These are phyloP conservation scores for Penicillium ochrochloron DNA, from an alignment of 495 filamentous ascomycete species.

Conservation along the genomic window DNA sequence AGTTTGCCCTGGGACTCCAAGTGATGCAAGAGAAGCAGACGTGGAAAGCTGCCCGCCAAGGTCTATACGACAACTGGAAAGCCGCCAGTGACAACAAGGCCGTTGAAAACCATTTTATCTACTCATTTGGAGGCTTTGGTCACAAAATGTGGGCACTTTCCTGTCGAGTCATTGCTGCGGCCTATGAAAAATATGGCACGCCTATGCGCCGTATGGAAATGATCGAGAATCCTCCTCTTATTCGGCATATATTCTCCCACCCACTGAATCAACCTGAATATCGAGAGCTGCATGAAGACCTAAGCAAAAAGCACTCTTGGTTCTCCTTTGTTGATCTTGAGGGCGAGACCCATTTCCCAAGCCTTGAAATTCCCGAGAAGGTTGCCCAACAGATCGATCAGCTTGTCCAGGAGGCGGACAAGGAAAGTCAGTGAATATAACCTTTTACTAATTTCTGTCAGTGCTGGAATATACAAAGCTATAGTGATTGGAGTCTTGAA, in stretches of 20 bases:
- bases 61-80: slow-evolving; percentile 1
- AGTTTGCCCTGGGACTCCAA: slow-evolving; percentile 6
- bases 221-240: neutral
- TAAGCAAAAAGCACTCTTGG: slow-evolving; percentile 1
- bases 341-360: slow-evolving; percentile 9
- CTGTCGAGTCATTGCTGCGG: slow-evolving; percentile 5
- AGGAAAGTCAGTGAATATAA: neutral
- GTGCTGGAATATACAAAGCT: no score
- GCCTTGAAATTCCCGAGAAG: slow-evolving; percentile 12
- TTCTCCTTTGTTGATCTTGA: slow-evolving; percentile 5
- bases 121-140: slow-evolving; percentile 9
- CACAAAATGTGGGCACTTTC: slow-evolving; percentile 12
- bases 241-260: slow-evolving; percentile 3
- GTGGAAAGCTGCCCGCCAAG: slow-evolving; percentile 4
- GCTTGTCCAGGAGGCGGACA: neutral
- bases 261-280: slow-evolving; percentile 1
- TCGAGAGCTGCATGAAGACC: slow-evolving; percentile 1
- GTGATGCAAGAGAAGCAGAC: neutral
- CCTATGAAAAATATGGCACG: slow-evolving; percentile 6
- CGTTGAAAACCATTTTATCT: slow-evolving; percentile 6
- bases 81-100: neutral
- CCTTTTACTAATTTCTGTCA: no score
- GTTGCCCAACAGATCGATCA: slow-evolving; percentile 7
- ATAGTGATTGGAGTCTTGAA: no score
- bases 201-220: slow-evolving; percentile 7